Conservation (phyloP, 176 grass and related monocot species). For the barley (Hordeum vulgare) region MorexV3_pseudomolecules_assembly NC_058524.1:608032780-608033279, state of each 20-base stretch:
- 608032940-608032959: background rate
- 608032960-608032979: background rate
- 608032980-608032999: background rate
- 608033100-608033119: too few species aligned
- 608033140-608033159: too few species aligned
- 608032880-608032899: background rate
- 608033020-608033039: too few species aligned
- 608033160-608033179: too few species aligned
- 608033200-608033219: too few species aligned
- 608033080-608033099: too few species aligned
- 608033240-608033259: too few species aligned
- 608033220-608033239: too few species aligned
- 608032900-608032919: background rate
- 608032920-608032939: background rate
- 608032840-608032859: background rate
- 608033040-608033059: background rate
- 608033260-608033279: too few species aligned
- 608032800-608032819: background rate
- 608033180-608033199: too few species aligned
- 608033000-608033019: background rate
- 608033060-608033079: too few species aligned
- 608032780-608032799: background rate
- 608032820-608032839: background rate
- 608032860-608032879: background rate
- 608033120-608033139: too few species aligned